Evolutionary conservation across 208 protist genomes (phyloP), one percentile per base, ranked within the genome.

Genomic region (Jaenimonas drosophilae): DNA sequence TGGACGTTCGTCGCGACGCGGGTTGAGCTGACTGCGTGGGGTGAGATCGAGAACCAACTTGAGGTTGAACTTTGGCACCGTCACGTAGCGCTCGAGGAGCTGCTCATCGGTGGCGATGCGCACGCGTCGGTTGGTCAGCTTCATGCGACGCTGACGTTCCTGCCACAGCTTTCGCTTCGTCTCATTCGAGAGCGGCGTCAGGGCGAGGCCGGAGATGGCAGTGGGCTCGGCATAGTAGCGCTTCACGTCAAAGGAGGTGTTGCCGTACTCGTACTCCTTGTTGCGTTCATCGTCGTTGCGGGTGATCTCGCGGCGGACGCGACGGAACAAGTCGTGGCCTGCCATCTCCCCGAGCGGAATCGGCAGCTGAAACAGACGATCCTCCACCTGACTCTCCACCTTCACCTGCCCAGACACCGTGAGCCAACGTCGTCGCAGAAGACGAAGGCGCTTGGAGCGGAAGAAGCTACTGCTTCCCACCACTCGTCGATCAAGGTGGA

Each of bases 21-120:
- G 82, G 65, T 91, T 91, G 19, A 91, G 55, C 53, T 84, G 62
- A 34, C 74, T 80, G 33, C 76, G 64, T 6, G 82, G 76, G 21
- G 48, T 58, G 28, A 84, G 53, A 36, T 55, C 29, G 9, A 70
- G 57, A 17, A 68, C 49, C 30, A 72, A 55, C 28, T 46, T 54
- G 26, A 63, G 30, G 14, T 16, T 46, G n/a, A 91, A 50, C 58
- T 73, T 76, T 25, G 82, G 82, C 20, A 91, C 49, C 29, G 59
- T 72, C 39, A 91, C 68, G 36, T 70, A 34, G 23, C 54, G 42
- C 56, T 70, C 82, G 1, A 82, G 64, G 30, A 64, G 38, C 46
- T 91, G 74, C 25, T 65, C 64, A 30, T 91, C 82, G 39, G 66
- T 64, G n/a, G 74, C 30, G 26, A 70, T 53, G 14, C 58, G 66